Base-by-base conservation (phyloP, 345 rosid genomes). In the Ricinus communis region DNA sequence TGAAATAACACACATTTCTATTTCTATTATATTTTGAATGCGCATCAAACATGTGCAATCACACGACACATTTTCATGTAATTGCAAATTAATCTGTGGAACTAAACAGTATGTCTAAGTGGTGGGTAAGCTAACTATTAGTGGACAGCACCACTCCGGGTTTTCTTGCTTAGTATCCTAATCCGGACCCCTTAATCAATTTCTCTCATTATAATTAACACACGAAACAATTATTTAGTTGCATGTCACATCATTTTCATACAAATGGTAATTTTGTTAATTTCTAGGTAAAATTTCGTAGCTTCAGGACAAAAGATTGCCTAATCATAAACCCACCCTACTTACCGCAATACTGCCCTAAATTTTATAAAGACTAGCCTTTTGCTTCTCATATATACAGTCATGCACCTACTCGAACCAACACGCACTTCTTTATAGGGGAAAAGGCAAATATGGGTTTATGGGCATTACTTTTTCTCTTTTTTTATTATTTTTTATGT, bases 101-200 rank as follows among this genome's bases (percentile, higher is more conserved):
- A 33, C 38, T 33, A 33, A 33, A 33, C 38, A 33, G 4, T 33
- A 33, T 33, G 38, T 6, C 38, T 33, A 6, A 2, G 38, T 33
- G 38, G 38, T 2, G n/a, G 38, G 4, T 33, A 33, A 33, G 38
- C 4, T 33, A 6, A 33, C 6, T 6, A 70, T 46, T 53, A 76
- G 82, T 84, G 87, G 84, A 62, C 60, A 75, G 45, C 90, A 86
- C 76, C 72, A 77, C 87, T 86, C 90, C 87, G 90, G 78, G 74
- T 73, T 86, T 82, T 79, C 74, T 62, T 86, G 76, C 78, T 24
- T 57, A 36, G 51, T 70, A 28, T 70, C 43, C 49, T 46, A 45
- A 5, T 30, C 63, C 24, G 40, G 62, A 53, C 28, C 54, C 25
- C 12, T 62, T 9, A 8, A 43, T 12, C 8, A 43, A 12, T 43